These are phyloP conservation scores for Chlorella sp. DNA, from an alignment of 139 green algal genomes.

Conservation along the genomic window DNA sequence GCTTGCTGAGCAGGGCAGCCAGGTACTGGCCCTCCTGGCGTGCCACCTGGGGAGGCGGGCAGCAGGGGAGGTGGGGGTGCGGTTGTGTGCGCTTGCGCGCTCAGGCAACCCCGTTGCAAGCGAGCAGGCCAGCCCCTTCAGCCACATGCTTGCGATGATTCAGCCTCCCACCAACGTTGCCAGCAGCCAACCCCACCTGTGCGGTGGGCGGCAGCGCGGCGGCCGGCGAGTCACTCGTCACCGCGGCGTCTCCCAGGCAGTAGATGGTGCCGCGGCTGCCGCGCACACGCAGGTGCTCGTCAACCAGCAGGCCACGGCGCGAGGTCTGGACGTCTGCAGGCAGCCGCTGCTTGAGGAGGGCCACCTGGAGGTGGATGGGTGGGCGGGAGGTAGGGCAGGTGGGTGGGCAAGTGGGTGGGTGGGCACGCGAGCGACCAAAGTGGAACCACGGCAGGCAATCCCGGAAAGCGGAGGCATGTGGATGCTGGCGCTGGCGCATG, in stretches of 20 bases:
- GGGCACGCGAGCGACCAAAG: background rate
- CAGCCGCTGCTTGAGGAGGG: conserved; percentile 10
- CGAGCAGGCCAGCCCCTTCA: no score
- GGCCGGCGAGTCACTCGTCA: conserved; percentile 34
- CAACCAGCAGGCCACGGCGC: conserved; percentile 15
- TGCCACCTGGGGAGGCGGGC: conserved; percentile 50
- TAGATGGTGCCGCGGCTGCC: conserved; percentile 48
- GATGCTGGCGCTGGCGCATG: no score
- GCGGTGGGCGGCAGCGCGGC: background rate
- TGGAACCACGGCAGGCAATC: no score
- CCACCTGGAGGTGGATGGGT: background rate
- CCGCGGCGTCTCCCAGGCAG: conserved; percentile 54
- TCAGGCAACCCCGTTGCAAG: no score
- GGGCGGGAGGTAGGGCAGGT: no score
- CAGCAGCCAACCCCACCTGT: no score
- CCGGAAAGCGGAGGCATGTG: no score
- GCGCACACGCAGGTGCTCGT: conserved; percentile 47
- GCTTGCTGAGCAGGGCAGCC: conserved; percentile 41
- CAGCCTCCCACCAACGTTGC: no score
- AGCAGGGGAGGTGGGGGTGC: no score
- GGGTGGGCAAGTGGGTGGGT: background rate
- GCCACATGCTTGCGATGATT: no score
- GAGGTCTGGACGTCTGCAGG: conserved; percentile 30
- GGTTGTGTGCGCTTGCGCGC: no score
- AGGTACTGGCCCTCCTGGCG: conserved; percentile 66